These are phyloP conservation scores for Corymbia maculata DNA, from an alignment of 345 rosid genomes.

Conservation along the genomic window DNA sequence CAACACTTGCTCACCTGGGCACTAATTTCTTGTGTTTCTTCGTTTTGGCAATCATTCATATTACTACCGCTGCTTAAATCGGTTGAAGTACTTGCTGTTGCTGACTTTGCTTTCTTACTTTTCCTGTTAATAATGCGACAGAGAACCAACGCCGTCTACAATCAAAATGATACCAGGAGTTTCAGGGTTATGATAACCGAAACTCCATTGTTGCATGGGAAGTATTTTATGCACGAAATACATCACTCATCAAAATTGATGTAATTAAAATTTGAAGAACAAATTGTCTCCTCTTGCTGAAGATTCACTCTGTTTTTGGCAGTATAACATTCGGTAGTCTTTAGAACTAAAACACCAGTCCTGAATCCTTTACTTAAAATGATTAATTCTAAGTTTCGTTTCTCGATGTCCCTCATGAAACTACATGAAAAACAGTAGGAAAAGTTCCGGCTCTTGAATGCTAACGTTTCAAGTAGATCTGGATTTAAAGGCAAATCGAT, in stretches of 20 bases:
- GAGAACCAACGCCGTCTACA: neutral
- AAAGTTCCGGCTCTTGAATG: neutral
- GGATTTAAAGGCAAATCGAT: neutral
- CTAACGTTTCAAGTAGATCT: neutral
- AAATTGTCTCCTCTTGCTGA: neutral
- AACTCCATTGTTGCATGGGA: neutral
- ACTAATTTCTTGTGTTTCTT: neutral
- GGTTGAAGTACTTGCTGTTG: neutral
- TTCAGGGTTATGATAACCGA: neutral
- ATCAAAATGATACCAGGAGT: neutral
- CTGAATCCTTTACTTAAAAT: neutral
- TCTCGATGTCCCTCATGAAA: neutral
- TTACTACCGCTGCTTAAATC: neutral
- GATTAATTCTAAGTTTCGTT: neutral
- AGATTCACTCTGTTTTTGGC: neutral
- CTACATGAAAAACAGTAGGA: neutral
- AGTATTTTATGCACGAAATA: neutral
- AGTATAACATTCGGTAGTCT: neutral
- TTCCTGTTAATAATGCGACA: neutral
- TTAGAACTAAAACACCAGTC: neutral
- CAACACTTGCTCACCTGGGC: neutral
- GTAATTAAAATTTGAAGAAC: neutral
- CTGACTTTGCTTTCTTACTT: neutral
- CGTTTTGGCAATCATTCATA: neutral
- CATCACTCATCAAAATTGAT: neutral